A percentile compares a stretch with the other conserved stretches of the same genome.
Evolutionary conservation across 257 asterid genomes (phyloP).

Genomic region (Perilla frutescens): DNA sequence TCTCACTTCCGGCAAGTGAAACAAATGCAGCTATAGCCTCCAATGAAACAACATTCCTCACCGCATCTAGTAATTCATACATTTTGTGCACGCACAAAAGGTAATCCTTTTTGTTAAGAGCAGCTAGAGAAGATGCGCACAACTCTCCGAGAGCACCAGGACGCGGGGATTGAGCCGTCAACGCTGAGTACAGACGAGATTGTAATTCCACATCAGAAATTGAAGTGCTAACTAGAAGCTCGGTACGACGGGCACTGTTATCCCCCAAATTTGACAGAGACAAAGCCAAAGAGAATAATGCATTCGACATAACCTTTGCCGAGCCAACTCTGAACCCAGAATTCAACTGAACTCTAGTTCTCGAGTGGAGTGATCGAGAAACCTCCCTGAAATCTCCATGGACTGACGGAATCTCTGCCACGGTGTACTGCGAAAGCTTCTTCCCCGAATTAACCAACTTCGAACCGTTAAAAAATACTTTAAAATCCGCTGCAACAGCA

Average conservation of each 20-base stretch:
- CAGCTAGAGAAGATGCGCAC: slow-evolving; percentile 40
- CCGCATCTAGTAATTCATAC: slow-evolving; percentile 52
- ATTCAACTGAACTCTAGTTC: slow-evolving; percentile 70
- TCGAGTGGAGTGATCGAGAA: slow-evolving; percentile 60
- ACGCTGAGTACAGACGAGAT: slow-evolving; percentile 34
- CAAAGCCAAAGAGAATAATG: slow-evolving; percentile 58
- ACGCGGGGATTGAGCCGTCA: slow-evolving; percentile 39
- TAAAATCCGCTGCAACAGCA: slow-evolving; percentile 77
- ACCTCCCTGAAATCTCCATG: slow-evolving; percentile 74
- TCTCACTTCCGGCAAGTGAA: slow-evolving; percentile 62
- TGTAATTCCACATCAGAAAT: slow-evolving; percentile 43
- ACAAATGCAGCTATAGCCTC: slow-evolving; percentile 76
- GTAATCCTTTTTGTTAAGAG: slow-evolving; percentile 51
- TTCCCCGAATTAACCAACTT: slow-evolving; percentile 55
- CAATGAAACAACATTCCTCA: slow-evolving; percentile 68
- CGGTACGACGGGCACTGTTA: slow-evolving; percentile 51
- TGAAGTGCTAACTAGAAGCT: slow-evolving; percentile 48
- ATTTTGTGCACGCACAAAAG: slow-evolving; percentile 51
- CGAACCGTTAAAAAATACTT: slow-evolving; percentile 74
- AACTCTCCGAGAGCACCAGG: slow-evolving; percentile 44
- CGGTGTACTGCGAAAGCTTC: slow-evolving; percentile 43
- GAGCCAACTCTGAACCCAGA: slow-evolving; percentile 67
- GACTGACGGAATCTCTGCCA: slow-evolving; percentile 64
- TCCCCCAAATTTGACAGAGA: slow-evolving; percentile 63
- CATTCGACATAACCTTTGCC: slow-evolving; percentile 50